Conservation (phyloP, 257 asterid genomes). For the Coffea canephora region DNA sequence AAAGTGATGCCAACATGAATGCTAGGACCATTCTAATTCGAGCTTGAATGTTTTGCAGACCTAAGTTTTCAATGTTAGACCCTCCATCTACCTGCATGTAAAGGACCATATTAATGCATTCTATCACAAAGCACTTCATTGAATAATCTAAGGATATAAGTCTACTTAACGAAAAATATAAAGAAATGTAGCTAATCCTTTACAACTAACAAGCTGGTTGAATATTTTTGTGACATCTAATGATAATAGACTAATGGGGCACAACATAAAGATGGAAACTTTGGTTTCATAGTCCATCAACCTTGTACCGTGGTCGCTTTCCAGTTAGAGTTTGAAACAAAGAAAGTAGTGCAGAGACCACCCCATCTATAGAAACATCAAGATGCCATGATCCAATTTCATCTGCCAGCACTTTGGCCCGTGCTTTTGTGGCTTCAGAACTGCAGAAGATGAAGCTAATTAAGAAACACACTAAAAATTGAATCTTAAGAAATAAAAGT, state of each 20-base stretch:
- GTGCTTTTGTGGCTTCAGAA: slow-evolving; percentile 64
- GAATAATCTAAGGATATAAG: neutral
- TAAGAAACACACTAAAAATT: slow-evolving; percentile 6
- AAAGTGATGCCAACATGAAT: slow-evolving; percentile 91
- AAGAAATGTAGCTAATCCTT: neutral
- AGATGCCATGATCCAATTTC: slow-evolving; percentile 98
- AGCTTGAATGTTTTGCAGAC: slow-evolving; percentile 86
- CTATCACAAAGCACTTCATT: neutral
- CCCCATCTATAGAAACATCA: slow-evolving; percentile 79
- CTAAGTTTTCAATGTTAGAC: slow-evolving; percentile 77
- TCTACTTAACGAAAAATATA: neutral
- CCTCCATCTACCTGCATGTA: slow-evolving; percentile 81
- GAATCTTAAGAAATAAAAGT: neutral
- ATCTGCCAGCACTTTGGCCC: slow-evolving; percentile 83
- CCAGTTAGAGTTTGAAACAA: slow-evolving; percentile 88
- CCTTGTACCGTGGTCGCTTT: slow-evolving; percentile 80
- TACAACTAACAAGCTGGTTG: neutral
- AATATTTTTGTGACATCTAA: neutral
- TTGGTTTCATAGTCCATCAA: slow-evolving; percentile 19
- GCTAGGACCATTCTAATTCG: slow-evolving; percentile 91
- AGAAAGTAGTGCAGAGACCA: slow-evolving; percentile 70
- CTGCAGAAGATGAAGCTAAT: slow-evolving; percentile 40
- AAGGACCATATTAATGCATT: slow-evolving; percentile 23
- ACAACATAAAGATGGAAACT: neutral
- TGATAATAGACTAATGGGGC: neutral